Percentiles rank a stretch among this genome's conserved stretches.
Evolutionary conservation across 768 basidiomycete species (phyloP).

Genomic region (Boletellus ananiceps): DNA sequence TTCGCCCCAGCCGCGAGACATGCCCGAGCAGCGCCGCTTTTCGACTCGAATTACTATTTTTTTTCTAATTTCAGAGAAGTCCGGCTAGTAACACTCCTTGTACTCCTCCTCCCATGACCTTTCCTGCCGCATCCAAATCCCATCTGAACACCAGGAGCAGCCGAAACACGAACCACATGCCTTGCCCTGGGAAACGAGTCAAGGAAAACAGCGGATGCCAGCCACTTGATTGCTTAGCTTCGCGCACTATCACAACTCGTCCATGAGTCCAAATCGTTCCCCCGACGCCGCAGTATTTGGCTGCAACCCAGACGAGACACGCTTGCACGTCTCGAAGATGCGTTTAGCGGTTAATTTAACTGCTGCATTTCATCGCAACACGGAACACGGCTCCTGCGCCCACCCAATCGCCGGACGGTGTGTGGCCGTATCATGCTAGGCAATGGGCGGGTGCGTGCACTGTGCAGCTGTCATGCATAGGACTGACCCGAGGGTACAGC

Average conservation of each 20-base stretch:
- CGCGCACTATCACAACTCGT: constrained; percentile 9
- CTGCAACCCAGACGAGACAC: constrained; percentile 1
- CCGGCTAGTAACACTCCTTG: constrained; percentile 28
- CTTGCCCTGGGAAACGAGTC: constrained; percentile 4
- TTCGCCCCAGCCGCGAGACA: constrained; percentile 8
- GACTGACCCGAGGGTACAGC: constrained; percentile 1
- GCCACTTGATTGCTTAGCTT: not conserved
- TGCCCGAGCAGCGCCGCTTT: constrained; percentile 15
- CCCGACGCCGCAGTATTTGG: not conserved
- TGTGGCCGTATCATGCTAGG: not conserved
- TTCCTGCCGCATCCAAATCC: constrained; percentile 4
- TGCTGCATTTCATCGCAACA: constrained; percentile 13
- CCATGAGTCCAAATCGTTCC: constrained; percentile 1
- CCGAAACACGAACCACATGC: not conserved
- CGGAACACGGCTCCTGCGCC: constrained; percentile 12
- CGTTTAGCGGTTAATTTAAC: constrained; percentile 21
- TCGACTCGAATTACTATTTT: constrained; percentile 28
- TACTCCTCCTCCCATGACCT: constrained; percentile 25
- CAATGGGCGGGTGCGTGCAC: constrained; percentile 10
- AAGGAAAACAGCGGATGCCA: not conserved
- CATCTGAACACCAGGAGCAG: constrained; percentile 8
- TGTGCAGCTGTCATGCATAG: not conserved
- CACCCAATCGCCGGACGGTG: constrained; percentile 23
- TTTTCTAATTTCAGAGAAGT: constrained; percentile 28
- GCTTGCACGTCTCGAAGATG: constrained; percentile 7